Conservation (phyloP, 805 yeast genomes). For the Teunomyces lycoperdinae region DNA sequence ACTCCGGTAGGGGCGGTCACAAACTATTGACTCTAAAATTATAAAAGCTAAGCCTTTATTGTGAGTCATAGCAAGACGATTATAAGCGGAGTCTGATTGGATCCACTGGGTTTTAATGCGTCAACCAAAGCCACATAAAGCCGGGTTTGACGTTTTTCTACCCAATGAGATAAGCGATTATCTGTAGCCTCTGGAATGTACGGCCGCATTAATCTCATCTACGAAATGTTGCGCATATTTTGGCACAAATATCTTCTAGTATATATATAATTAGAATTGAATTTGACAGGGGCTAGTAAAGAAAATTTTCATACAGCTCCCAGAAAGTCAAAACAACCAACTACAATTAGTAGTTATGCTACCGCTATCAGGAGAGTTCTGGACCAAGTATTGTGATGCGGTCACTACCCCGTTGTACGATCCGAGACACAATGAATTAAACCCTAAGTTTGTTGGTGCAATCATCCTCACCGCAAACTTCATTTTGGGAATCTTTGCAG, state of each 20-base stretch:
- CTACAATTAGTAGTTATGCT: no score
- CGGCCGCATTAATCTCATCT: not conserved
- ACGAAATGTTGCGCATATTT: no score
- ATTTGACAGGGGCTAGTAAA: no score
- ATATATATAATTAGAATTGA: no score
- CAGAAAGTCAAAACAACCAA: no score
- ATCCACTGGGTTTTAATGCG: no score
- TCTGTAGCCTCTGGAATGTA: not conserved
- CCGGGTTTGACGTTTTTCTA: not conserved
- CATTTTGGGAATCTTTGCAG: slow-evolving; percentile 1
- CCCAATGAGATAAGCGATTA: not conserved
- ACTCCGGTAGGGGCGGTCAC: no score
- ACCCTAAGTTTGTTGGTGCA: slow-evolving; percentile 17
- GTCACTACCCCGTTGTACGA: slow-evolving; percentile 14
- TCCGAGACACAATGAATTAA: slow-evolving; percentile 13
- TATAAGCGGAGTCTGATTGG: not conserved
- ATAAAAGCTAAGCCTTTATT: no score
- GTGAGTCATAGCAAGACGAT: not conserved
- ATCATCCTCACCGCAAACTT: not conserved
- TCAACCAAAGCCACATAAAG: no score
- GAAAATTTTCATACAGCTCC: no score
- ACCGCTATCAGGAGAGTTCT: not conserved
- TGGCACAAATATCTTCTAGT: no score
- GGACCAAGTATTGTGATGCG: slow-evolving; percentile 7
- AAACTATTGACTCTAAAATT: no score